A percentile compares a stretch with the other conserved stretches of the same genome.
Evolutionary conservation across 345 rosid genomes (phyloP).

Genomic region (Euclidium syriacum): DNA sequence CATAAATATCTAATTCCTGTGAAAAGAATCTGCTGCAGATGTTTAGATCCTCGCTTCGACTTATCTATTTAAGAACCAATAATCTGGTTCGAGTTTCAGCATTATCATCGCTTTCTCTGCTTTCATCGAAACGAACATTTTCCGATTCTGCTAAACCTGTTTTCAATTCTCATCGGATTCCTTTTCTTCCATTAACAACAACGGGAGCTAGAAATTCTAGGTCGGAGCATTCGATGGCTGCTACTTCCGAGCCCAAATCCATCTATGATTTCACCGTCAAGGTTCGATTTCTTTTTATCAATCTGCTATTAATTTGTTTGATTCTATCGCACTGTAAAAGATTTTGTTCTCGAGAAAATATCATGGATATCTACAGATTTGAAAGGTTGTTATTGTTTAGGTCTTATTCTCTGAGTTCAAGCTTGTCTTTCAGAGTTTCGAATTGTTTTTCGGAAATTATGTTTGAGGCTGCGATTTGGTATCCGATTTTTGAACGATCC

Average conservation of each 20-base stretch:
- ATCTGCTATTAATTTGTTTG: background rate
- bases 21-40: conserved; percentile 18
- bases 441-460: background rate
- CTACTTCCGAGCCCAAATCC: conserved; percentile 46
- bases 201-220: conserved; percentile 21
- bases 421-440: background rate
- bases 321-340: background rate
- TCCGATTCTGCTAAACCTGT: conserved; percentile 21
- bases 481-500: background rate
- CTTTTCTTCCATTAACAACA: conserved; percentile 8
- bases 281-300: conserved; percentile 32
- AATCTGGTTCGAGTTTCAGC: conserved; percentile 12
- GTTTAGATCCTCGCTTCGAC: conserved; percentile 31
- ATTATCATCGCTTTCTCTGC: conserved; percentile 22
- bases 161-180: conserved; percentile 15
- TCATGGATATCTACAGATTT: background rate
- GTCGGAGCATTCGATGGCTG: conserved; percentile 58
- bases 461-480: background rate
- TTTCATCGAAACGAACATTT: conserved; percentile 8
- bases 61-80: conserved; percentile 22
- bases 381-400: background rate
- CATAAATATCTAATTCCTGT: background rate
- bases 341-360: background rate
- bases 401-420: background rate
- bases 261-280: conserved; percentile 80